A percentile compares a stretch with the other conserved stretches of the same genome.
Evolutionary conservation across 2,329 filamentous ascomycete genomes (phyloP).

Genomic region (Trichoderma atroviride): DNA sequence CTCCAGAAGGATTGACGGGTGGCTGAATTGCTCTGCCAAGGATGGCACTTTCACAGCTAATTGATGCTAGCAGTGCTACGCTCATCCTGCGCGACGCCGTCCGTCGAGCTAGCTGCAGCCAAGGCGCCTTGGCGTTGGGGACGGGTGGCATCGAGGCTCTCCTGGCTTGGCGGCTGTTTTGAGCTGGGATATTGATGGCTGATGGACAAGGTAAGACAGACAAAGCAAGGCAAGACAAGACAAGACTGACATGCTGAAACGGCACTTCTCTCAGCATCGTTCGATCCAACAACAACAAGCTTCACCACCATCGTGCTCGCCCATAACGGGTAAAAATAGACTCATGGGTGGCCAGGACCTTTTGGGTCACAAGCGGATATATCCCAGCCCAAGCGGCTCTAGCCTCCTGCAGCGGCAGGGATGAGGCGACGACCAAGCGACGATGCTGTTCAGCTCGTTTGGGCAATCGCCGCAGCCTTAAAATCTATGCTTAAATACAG

Average conservation of each 20-base stretch:
- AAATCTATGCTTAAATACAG: conserved; percentile 25
- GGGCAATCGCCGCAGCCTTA: conserved; percentile 12
- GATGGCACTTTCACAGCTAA: not conserved
- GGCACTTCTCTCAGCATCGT: not conserved
- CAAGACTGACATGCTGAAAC: not conserved
- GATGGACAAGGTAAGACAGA: not conserved
- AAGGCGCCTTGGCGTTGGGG: not conserved
- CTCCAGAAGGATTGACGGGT: conserved; percentile 11
- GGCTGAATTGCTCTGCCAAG: not conserved
- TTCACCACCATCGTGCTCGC: not conserved
- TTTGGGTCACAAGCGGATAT: not conserved
- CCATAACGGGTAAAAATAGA: not conserved
- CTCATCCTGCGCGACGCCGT: conserved; percentile 5
- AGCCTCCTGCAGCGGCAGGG: conserved; percentile 20
- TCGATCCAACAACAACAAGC: not conserved
- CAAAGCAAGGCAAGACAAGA: not conserved
- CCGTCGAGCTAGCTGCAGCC: not conserved
- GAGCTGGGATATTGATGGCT: not conserved
- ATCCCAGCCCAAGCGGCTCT: conserved; percentile 16
- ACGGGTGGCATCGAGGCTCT: not conserved
- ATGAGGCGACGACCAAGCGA: not conserved
- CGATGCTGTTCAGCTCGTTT: conserved; percentile 18
- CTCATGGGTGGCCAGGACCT: conserved; percentile 8
- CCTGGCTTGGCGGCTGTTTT: not conserved
- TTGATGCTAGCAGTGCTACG: not conserved